Conservation (phyloP, 331 rosid species). For the Rosa hybrid region DNA sequence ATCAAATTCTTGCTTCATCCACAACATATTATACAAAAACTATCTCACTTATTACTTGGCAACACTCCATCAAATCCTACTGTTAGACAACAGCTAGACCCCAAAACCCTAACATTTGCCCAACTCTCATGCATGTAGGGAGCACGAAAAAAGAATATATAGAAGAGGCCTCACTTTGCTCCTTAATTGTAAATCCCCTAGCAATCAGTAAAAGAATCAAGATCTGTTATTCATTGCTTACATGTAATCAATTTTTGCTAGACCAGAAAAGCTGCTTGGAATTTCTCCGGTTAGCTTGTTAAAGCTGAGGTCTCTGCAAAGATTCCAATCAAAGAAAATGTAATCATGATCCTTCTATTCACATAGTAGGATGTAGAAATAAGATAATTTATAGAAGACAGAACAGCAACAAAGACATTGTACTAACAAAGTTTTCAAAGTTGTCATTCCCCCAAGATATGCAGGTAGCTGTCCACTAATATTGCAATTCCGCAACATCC, state of each 20-base stretch:
- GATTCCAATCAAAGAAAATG: not conserved
- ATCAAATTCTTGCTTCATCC: not conserved
- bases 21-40: not conserved
- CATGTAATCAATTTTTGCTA: slow-evolving; percentile 34
- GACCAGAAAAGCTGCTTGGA: slow-evolving; percentile 18
- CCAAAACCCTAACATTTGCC: not conserved
- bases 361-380: not conserved
- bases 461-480: slow-evolving; percentile 50
- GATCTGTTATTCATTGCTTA: slow-evolving; percentile 33
- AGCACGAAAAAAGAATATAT: not conserved
- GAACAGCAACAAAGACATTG: slow-evolving; percentile 31
- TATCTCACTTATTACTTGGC: not conserved
- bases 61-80: not conserved
- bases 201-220: not conserved
- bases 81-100: not conserved
- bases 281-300: slow-evolving; percentile 45
- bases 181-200: not conserved
- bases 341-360: not conserved
- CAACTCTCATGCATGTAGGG: not conserved
- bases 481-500: slow-evolving; percentile 73
- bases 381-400: not conserved
- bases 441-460: slow-evolving; percentile 35
- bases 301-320: slow-evolving; percentile 53
- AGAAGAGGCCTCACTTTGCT: not conserved
- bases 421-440: slow-evolving; percentile 43